A percentile compares a stretch with the other conserved stretches of the same genome.
phyloP scores from a whole-genome alignment of 2,329 filamentous ascomycete genomes.

The Beauveria brongniartii region DNA sequence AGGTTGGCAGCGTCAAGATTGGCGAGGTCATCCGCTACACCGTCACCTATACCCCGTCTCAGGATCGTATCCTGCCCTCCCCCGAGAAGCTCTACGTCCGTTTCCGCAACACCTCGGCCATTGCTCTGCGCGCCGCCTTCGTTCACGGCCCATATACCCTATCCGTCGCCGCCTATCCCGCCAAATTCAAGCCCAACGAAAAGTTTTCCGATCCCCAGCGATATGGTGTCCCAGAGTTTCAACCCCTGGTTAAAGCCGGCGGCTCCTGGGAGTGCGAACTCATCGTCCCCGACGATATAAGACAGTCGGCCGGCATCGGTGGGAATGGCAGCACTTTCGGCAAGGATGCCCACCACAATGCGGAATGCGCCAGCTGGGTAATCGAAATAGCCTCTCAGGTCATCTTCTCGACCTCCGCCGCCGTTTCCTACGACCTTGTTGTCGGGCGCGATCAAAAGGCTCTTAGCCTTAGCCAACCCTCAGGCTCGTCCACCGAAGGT shows the following conservation, averaged over 20 bases:
- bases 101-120: conserved; percentile 84
- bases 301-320: conserved; percentile 51
- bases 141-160: conserved; percentile 93
- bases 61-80: conserved; percentile 82
- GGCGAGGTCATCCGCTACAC: conserved; percentile 91
- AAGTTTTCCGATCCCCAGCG: conserved; percentile 62
- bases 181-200: conserved; percentile 73
- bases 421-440: conserved; percentile 80
- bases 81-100: conserved; percentile 75
- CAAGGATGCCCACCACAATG: conserved; percentile 35
- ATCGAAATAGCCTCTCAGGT: conserved; percentile 90
- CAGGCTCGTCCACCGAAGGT: conserved; percentile 38
- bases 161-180: conserved; percentile 77
- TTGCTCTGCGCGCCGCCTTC: conserved; percentile 88
- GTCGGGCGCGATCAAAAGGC: conserved; percentile 82
- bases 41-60: conserved; percentile 81
- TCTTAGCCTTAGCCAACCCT: conserved; percentile 52
- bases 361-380: conserved; percentile 68
- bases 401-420: conserved; percentile 82
- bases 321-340: conserved; percentile 36
- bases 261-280: conserved; percentile 77
- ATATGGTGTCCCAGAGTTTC: conserved; percentile 80
- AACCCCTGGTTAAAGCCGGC: conserved; percentile 93
- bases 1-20: conserved; percentile 84
- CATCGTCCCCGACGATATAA: conserved; percentile 68